Evolutionary conservation across 2,329 filamentous ascomycete species (phyloP).

Genomic region (Alternaria brassicicola): DNA sequence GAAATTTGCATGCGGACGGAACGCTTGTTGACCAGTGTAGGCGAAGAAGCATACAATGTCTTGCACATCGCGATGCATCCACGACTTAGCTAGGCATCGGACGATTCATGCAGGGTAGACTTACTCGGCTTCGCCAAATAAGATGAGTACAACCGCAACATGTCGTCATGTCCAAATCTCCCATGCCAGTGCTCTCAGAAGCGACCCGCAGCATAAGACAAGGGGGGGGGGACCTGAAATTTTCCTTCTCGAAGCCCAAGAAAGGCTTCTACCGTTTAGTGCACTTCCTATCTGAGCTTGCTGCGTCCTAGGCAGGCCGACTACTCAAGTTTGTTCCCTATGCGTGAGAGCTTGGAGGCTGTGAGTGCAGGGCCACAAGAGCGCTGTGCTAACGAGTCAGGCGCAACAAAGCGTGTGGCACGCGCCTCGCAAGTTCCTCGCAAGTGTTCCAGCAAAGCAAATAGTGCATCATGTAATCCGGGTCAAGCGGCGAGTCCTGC

Average conservation of each 20-base stretch:
- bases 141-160: conserved; percentile 19
- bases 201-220: conserved; percentile 17
- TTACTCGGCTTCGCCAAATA: conserved; percentile 14
- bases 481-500: neutral
- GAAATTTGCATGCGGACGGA: conserved; percentile 31
- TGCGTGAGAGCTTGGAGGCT: conserved; percentile 6
- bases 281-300: conserved; percentile 10
- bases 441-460: conserved; percentile 19
- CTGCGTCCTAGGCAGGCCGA: neutral
- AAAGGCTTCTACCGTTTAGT: conserved; percentile 10
- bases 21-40: conserved; percentile 12
- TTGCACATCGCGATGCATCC: conserved; percentile 14
- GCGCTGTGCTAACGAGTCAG: conserved; percentile 27
- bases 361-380: conserved; percentile 12
- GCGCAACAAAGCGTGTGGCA: conserved; percentile 16
- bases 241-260: conserved; percentile 7
- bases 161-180: conserved; percentile 30
- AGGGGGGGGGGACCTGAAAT: conserved; percentile 2
- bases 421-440: conserved; percentile 8
- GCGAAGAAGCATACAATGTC: conserved; percentile 19
- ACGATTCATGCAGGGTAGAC: conserved; percentile 16
- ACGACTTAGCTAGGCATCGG: conserved; percentile 5
- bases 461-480: conserved; percentile 2
- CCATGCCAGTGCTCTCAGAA: conserved; percentile 9
- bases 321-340: neutral